Base-by-base conservation (phyloP, 225 moss, liverwort and hornwort species). In the Anthoceros angustus region DNA sequence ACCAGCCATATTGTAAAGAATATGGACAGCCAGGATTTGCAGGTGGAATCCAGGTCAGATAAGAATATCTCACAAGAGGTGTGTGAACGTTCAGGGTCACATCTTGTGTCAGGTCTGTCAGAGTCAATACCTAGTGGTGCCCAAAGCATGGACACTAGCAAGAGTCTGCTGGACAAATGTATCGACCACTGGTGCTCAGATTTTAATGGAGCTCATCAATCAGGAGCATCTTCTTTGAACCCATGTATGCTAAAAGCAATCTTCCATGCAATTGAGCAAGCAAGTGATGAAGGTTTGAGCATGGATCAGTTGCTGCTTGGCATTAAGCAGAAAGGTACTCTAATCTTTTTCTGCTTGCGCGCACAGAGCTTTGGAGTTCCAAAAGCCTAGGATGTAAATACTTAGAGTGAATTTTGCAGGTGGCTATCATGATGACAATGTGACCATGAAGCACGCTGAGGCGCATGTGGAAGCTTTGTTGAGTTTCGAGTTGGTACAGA, bases 231-330 rank as follows among this genome's bases (percentile, higher is more conserved):
- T 21, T 70, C 64, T 67, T 71, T 88, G 62, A 63, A 63, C 21
- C 71, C 87, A 41, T 74, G 71, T 64, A 69, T 86, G 50, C 67
- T 98, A 41, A 67, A 65, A 69, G 71, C 70, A 74, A 75, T 74
- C 61, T 80, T 81, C 64, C 67, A 60, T 73, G 81, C 81, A 42
- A 72, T 92, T 64, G 75, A 74, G 73, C 73, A 83, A 76, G 79
- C 82, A 62, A 89, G 88, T 60, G 85, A 69, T 48, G 92, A 92
- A 70, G 98, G 98, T 60, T 74, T 98, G 70, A 74, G 66, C 62
- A 60, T 83, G 65, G 75, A 78, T 62, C 75, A 82, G 67, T 68
- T 95, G 69, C 63, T 67, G 15, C 78, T 61, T 50, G 61, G 64
- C 40, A 73, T 94, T 25, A 74, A 66, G 66, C 62, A 41, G 5